Evolutionary conservation across 1,284 basidiomycete species (phyloP), one percentile per base, ranked within the genome.

Genomic region (Heterobasidion irregulare): DNA sequence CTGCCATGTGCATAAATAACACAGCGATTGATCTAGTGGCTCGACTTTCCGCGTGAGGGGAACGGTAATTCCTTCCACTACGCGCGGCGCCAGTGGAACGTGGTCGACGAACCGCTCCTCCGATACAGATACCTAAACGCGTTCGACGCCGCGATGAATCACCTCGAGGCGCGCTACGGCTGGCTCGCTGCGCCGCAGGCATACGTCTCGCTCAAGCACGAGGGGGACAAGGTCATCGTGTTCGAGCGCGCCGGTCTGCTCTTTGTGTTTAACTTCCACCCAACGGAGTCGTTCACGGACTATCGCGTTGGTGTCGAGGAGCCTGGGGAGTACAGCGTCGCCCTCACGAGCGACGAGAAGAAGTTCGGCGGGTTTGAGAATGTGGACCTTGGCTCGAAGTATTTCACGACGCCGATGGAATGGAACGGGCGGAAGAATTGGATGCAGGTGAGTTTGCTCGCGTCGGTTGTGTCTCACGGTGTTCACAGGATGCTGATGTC

Each of bases 201-300:
- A 8, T 93, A 90, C 65, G 86, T 97, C 47, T 96, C 94, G 15
- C 79, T 98, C 59, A 98, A 98, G 74, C 80, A 98, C 69, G 93
- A 98, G 68, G 72, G 61, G 8, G 94, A 98, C 78, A 97, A 97
- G 72, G 80, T 97, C 53, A 77, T 99, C 63, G 94, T 92, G 2
- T 98, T 86, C 65, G 96, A 99, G 74, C 86, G 96, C 52, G 95
- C 89, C 12, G 90, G 89, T 34, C 76, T 98, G 51, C 72, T 99
- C 47, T 99, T 98, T 74, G 79, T 98, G 62, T 98, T 98, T 82
- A 99, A 99, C 74, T 97, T 98, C 80, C 86, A 97, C 72, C 85
- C 92, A 2, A 84, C 79, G 13, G 73, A 92, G 49, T 94, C 92
- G 55, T 99, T 87, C 74, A 85, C 86, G 47, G 93, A 98, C 70